These are phyloP conservation scores for Xylariomycetidae sp. DNA, from an alignment of 2,329 filamentous ascomycete species.

Conservation along the genomic window DNA sequence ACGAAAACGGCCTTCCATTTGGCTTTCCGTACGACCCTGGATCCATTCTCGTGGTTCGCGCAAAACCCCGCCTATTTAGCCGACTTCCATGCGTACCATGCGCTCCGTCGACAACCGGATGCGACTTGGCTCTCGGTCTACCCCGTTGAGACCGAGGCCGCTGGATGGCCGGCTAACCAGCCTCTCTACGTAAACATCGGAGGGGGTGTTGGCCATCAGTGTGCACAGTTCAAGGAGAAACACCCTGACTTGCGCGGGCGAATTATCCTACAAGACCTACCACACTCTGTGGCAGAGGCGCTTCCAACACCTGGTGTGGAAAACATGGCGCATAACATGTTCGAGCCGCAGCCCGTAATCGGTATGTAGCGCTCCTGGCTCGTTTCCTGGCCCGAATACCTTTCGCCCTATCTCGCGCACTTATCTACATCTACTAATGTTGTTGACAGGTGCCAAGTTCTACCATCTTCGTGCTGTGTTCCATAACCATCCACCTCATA, in stretches of 20 bases:
- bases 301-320: slow-evolving; percentile 10
- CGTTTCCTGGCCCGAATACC: too few relatives aligned
- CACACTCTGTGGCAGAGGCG: slow-evolving; percentile 5
- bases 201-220: slow-evolving; percentile 14
- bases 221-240: slow-evolving; percentile 9
- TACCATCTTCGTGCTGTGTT: slow-evolving; percentile 15
- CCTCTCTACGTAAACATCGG: slow-evolving; percentile 18
- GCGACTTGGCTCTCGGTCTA: slow-evolving; percentile 12
- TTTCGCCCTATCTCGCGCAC: too few relatives aligned
- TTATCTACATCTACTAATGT: too few relatives aligned
- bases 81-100: slow-evolving; percentile 14
- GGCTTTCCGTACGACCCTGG: not conserved
- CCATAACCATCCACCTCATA: slow-evolving; percentile 12
- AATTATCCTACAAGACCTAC: slow-evolving; percentile 13
- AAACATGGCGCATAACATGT: slow-evolving; percentile 11
- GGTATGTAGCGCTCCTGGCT: too few relatives aligned
- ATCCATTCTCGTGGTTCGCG: not conserved
- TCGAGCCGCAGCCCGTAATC: slow-evolving; percentile 12
- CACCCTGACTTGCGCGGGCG: slow-evolving; percentile 10
- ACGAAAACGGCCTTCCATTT: not conserved
- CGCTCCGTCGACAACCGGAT: slow-evolving; percentile 10
- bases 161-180: slow-evolving; percentile 4
- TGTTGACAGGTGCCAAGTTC: slow-evolving; percentile 12
- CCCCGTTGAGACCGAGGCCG: slow-evolving; percentile 14
- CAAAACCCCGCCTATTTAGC: too few relatives aligned